phyloP scores from a whole-genome alignment of 768 basidiomycete genomes.

The Boletus pseudopeckii region DNA sequence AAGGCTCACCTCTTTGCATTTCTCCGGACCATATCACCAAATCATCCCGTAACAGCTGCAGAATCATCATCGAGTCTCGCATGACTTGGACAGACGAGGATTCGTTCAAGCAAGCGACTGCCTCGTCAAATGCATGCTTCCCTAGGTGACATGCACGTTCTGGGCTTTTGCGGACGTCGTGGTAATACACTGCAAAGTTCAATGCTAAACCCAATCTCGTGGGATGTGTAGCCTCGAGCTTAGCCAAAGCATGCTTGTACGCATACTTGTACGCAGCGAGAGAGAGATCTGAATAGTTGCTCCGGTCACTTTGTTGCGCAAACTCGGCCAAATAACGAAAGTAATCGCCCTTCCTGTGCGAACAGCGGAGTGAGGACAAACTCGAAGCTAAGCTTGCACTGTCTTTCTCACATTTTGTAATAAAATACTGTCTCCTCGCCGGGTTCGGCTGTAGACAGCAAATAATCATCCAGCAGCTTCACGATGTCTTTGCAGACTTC shows the following conservation, averaged over 20 bases:
- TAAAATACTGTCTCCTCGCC: constrained; percentile 90
- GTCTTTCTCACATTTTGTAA: constrained; percentile 70
- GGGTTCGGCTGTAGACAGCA: constrained; percentile 59
- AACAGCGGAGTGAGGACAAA: constrained; percentile 6
- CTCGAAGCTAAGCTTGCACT: neutral
- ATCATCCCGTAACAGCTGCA: constrained; percentile 82
- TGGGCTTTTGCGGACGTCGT: constrained; percentile 80
- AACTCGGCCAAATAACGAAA: constrained; percentile 90
- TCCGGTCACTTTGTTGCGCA: constrained; percentile 65
- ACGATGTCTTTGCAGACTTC: constrained; percentile 80
- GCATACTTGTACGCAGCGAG: constrained; percentile 84
- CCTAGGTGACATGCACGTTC: constrained; percentile 85
- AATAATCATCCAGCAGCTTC: constrained; percentile 55
- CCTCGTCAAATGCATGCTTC: constrained; percentile 91
- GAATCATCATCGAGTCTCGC: constrained; percentile 77
- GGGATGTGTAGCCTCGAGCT: constrained; percentile 76
- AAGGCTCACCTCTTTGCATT: constrained; percentile 45
- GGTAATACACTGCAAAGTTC: constrained; percentile 94
- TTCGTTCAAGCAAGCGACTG: constrained; percentile 60
- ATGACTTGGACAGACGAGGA: constrained; percentile 42
- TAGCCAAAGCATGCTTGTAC: constrained; percentile 74
- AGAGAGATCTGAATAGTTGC: constrained; percentile 67
- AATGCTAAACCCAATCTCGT: constrained; percentile 85
- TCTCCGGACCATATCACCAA: constrained; percentile 82
- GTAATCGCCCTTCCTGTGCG: constrained; percentile 78